Conservation (phyloP, 208 protist species). For the Leishmania aethiopica region DNA sequence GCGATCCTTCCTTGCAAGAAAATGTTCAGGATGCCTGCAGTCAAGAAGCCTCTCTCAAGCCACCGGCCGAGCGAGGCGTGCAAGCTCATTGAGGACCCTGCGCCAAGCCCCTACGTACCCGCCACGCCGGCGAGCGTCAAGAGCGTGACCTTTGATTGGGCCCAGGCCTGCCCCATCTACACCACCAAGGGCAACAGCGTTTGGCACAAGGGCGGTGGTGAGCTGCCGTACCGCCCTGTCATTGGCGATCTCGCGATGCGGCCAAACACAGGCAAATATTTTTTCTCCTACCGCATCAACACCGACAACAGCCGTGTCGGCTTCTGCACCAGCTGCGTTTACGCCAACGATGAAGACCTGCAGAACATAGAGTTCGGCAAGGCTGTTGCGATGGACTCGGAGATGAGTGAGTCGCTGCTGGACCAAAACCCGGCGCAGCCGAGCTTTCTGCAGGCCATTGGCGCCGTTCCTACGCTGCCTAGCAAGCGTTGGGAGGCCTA, state of each 20-base stretch:
- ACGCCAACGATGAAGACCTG: slow-evolving; percentile 42
- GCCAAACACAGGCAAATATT: slow-evolving; percentile 77
- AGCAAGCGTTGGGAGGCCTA: slow-evolving; percentile 37
- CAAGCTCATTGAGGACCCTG: neutral
- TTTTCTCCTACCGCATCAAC: slow-evolving; percentile 82
- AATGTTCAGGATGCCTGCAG: slow-evolving; percentile 5
- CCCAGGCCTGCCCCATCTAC: slow-evolving; percentile 55
- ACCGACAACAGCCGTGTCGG: slow-evolving; percentile 75
- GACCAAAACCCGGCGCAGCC: slow-evolving; percentile 16
- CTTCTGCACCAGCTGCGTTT: slow-evolving; percentile 57
- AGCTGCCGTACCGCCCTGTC: slow-evolving; percentile 62
- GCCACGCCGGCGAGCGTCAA: slow-evolving; percentile 32
- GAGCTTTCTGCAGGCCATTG: slow-evolving; percentile 50
- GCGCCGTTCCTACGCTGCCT: slow-evolving; percentile 25
- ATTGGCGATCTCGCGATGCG: slow-evolving; percentile 58
- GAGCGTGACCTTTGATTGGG: slow-evolving; percentile 69
- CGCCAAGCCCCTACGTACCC: slow-evolving; percentile 39
- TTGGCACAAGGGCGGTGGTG: slow-evolving; percentile 61
- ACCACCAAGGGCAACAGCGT: slow-evolving; percentile 43
- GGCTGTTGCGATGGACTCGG: neutral
- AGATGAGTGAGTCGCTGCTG: slow-evolving; percentile 11
- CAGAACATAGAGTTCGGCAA: slow-evolving; percentile 41
- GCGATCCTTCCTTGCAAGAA: neutral
- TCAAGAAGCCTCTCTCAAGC: neutral
- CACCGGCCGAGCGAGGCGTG: neutral